Evolutionary conservation across 2,329 filamentous ascomycete genomes (phyloP), one percentile per base, ranked within the genome.

Genomic region (Arthrobotrys conoides): DNA sequence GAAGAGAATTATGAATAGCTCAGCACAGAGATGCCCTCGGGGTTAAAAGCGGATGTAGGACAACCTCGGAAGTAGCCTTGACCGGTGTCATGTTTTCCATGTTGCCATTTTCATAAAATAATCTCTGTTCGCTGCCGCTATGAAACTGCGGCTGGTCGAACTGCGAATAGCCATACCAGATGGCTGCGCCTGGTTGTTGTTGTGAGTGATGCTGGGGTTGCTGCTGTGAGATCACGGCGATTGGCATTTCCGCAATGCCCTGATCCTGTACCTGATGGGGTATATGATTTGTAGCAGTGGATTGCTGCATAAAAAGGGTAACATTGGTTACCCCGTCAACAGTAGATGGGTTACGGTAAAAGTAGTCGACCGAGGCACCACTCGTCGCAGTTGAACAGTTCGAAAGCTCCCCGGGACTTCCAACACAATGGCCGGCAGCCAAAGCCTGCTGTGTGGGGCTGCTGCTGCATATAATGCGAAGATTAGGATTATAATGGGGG

Each of bases 331-430:
- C 73, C 9, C 46, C 38, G 22, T 78, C 68, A 30, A 78, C 68
- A 3, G 68, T 71, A 3, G 66, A 64, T 20, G 86, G 83, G 1
- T 86, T 85, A 30, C 88, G 87, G 79, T 89, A 88, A 5, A 88
- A 88, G 83, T 91, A 91, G 81, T 82, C 82, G 9, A 81, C 88
- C 88, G 68, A 86, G 84, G 53, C 89, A 87, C 79, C 88, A 87
- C 9, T 87, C 85, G 20, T 87, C 85, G 80, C 88, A 88, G 55
- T 87, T 86, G 71, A 88, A 5, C 86, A 85, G 0, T 88, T 87
- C 5, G 89, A 90, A 83, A 89, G 90, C 81, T 86, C 87, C 73
- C 85, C 87, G 0, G 89, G 89, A 81, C 89, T 90, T 83, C 87
- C 90, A 80, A 88, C 87, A 4, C 86, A 85, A 27, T 86, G 83